Conservation (phyloP, 2,329 filamentous ascomycete species). For the Talaromyces sp. region DNA sequence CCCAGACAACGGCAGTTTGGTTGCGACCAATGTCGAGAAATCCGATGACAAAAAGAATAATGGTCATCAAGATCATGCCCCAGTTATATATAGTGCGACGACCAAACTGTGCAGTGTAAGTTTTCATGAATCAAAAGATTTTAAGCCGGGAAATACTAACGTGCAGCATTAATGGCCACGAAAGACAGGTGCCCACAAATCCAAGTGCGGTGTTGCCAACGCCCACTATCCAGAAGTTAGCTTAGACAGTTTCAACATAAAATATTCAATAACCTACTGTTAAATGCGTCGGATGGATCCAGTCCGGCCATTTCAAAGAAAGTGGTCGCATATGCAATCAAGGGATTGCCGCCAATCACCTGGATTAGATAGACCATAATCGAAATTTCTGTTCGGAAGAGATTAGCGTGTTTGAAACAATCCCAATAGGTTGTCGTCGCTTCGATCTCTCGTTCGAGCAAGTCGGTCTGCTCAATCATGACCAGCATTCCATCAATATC, state of each 20-base stretch:
- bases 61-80: slow-evolving; percentile 37
- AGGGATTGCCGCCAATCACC: slow-evolving; percentile 34
- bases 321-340: slow-evolving; percentile 31
- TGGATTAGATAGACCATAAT: slow-evolving; percentile 34
- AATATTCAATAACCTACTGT: slow-evolving; percentile 34
- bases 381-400: slow-evolving; percentile 40
- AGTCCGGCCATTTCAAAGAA: slow-evolving; percentile 39
- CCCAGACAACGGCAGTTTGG: slow-evolving; percentile 23
- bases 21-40: slow-evolving; percentile 35
- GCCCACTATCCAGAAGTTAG: slow-evolving; percentile 11
- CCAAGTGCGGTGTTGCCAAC: slow-evolving; percentile 33
- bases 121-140: slow-evolving; percentile 31
- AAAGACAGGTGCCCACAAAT: slow-evolving; percentile 34
- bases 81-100: slow-evolving; percentile 38
- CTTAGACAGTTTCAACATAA: slow-evolving; percentile 34
- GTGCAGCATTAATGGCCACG: slow-evolving; percentile 38
- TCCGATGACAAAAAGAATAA: slow-evolving; percentile 32
- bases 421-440: slow-evolving; percentile 33
- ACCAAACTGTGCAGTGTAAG: slow-evolving; percentile 33
- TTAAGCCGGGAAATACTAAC: slow-evolving; percentile 18
- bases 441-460: slow-evolving; percentile 38
- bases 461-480: slow-evolving; percentile 35
- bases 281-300: slow-evolving; percentile 30
- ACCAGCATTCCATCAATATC: slow-evolving; percentile 35
- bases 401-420: slow-evolving; percentile 38